These are phyloP conservation scores for Oenanthe sinensis DNA, from an alignment of 129 eudicot genomes.

Conservation along the genomic window DNA sequence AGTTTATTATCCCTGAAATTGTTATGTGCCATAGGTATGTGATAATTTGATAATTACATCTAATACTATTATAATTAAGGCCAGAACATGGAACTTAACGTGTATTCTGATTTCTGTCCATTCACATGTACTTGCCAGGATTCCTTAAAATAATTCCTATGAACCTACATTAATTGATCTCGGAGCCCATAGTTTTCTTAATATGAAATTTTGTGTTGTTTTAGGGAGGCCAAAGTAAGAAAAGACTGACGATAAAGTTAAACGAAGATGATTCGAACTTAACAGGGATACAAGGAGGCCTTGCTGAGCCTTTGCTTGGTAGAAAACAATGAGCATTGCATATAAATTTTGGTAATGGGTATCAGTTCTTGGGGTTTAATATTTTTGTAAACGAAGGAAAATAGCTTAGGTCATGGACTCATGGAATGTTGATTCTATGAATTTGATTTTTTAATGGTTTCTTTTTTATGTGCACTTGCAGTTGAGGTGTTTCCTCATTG, in stretches of 20 bases:
- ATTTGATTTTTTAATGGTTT: not conserved
- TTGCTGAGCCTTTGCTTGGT: constrained; percentile 37
- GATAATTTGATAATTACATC: not conserved
- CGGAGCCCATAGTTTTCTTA: too few relatives aligned
- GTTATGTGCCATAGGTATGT: not conserved
- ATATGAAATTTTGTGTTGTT: constrained; percentile 9
- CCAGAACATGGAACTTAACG: not conserved
- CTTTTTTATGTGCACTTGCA: not conserved
- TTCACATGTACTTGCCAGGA: not conserved
- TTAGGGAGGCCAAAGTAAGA: constrained; percentile 72
- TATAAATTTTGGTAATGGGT: too few relatives aligned
- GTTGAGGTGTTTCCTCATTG: not conserved
- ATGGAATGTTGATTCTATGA: not conserved
- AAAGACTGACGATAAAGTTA: constrained; percentile 44
- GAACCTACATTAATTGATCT: not conserved
- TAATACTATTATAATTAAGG: not conserved
- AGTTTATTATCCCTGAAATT: not conserved
- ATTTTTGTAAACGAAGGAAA: not conserved
- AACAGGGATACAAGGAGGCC: constrained; percentile 31
- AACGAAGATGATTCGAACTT: constrained; percentile 48
- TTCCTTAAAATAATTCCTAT: not conserved
- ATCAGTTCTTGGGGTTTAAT: too few relatives aligned
- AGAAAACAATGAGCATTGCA: constrained; percentile 21
- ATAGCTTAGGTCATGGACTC: not conserved
- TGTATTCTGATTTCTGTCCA: not conserved